Evolutionary conservation across 2,329 filamentous ascomycete genomes (phyloP).

Genomic region (Purpureocillium lavendulum): DNA sequence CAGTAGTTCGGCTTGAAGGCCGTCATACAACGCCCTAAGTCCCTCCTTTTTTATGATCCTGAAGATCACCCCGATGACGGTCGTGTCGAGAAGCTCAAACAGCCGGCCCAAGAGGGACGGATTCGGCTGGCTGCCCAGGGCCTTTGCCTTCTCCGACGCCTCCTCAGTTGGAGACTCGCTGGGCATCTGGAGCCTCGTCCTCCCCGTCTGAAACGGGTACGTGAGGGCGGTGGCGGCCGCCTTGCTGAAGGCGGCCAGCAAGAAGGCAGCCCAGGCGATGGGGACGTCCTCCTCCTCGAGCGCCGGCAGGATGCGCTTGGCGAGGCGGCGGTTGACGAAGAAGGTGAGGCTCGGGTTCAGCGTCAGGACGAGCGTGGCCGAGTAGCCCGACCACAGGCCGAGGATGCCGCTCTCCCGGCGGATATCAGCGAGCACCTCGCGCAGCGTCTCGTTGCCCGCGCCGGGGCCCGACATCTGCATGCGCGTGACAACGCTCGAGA

Average conservation of each 20-base stretch:
- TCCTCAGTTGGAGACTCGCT: constrained; percentile 12
- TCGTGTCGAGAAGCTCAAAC: constrained; percentile 24
- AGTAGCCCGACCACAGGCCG: constrained; percentile 86
- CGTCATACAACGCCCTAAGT: constrained; percentile 61
- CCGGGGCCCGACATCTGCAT: constrained; percentile 74
- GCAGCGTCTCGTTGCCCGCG: constrained; percentile 33
- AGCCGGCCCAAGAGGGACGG: constrained; percentile 8
- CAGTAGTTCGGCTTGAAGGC: constrained; percentile 65
- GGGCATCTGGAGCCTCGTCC: constrained; percentile 64
- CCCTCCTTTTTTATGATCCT: constrained; percentile 57
- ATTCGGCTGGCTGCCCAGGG: constrained; percentile 1
- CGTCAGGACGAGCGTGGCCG: constrained; percentile 69
- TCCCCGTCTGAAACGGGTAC: constrained; percentile 82
- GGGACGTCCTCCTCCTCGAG: constrained; percentile 33
- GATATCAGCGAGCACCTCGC: constrained; percentile 57
- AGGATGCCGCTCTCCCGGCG: constrained; percentile 58
- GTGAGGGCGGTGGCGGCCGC: constrained; percentile 66
- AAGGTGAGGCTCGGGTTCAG: constrained; percentile 84
- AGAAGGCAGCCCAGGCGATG: constrained; percentile 30
- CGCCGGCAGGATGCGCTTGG: constrained; percentile 45
- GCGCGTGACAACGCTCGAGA: constrained; percentile 73
- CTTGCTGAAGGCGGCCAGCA: constrained; percentile 68
- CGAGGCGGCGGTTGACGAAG: constrained; percentile 67
- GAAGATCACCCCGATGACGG: constrained; percentile 56
- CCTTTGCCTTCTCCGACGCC: constrained; percentile 7